Conservation (phyloP, 2,329 filamentous ascomycete genomes). For the Ascocoryne sarcoides region DNA sequence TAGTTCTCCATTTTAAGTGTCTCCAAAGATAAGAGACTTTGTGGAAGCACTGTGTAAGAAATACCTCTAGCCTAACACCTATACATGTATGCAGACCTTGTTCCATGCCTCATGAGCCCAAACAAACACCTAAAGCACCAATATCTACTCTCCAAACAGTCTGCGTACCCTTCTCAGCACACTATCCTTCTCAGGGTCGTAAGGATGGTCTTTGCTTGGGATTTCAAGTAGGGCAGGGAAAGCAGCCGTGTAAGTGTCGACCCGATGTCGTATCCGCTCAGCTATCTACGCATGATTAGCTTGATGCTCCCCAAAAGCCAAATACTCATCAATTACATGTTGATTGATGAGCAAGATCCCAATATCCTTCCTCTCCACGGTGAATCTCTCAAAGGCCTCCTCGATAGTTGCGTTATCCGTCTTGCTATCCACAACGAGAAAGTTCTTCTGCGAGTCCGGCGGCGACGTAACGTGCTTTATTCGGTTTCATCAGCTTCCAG, state of each 20-base stretch:
- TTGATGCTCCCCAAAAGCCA: background rate
- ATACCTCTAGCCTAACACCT: no score
- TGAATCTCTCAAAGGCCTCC: conserved; percentile 82
- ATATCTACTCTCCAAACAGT: conserved; percentile 57
- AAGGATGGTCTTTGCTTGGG: conserved; percentile 96
- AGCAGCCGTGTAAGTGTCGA: conserved; percentile 87
- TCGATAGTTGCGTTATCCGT: conserved; percentile 86
- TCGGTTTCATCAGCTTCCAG: conserved; percentile 8
- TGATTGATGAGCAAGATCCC: conserved; percentile 96
- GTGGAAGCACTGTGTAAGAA: no score
- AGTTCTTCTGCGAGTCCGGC: conserved; percentile 91
- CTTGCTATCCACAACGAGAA: conserved; percentile 90
- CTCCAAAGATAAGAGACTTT: no score
- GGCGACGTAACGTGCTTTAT: conserved; percentile 78
- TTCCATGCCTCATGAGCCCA: no score
- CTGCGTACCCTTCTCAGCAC: conserved; percentile 80
- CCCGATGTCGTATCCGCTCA: conserved; percentile 81
- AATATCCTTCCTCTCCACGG: conserved; percentile 86
- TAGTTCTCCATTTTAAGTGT: no score
- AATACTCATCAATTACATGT: conserved; percentile 52
- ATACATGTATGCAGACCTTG: no score
- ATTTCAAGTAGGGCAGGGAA: conserved; percentile 97
- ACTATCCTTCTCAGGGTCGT: conserved; percentile 98
- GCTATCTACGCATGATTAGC: conserved; percentile 60
- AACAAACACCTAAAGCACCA: no score